Conservation (phyloP, 495 filamentous ascomycete genomes). For the Hypoxylon cercidicola region DNA sequence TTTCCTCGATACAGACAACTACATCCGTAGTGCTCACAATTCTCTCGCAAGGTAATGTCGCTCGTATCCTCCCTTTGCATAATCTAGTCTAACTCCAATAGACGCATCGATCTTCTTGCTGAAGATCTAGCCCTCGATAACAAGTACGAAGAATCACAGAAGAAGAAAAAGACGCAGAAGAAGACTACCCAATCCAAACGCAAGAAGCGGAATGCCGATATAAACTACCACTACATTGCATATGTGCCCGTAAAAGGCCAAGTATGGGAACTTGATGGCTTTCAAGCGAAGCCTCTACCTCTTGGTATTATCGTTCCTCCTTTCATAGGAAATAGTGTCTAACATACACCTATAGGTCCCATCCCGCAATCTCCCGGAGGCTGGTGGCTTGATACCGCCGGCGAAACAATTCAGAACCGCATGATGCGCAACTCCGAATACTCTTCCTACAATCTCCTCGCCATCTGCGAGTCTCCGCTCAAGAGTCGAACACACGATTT, state of each 20-base stretch:
- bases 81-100: conserved; percentile 29
- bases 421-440: conserved; percentile 53
- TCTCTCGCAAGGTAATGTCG: conserved; percentile 76
- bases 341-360: conserved; percentile 27
- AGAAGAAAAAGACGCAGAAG: conserved; percentile 50
- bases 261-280: conserved; percentile 91
- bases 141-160: conserved; percentile 61
- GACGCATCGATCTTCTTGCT: conserved; percentile 81
- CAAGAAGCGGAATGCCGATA: conserved; percentile 40
- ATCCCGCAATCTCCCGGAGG: conserved; percentile 21
- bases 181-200: conserved; percentile 19
- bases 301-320: conserved; percentile 62
- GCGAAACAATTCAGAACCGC: conserved; percentile 50
- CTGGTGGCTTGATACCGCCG: conserved; percentile 54
- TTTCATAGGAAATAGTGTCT: background rate
- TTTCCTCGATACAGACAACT: conserved; percentile 75
- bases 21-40: conserved; percentile 85
- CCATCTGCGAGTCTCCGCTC: conserved; percentile 56
- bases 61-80: background rate
- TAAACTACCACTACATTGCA: conserved; percentile 86
- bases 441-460: conserved; percentile 58
- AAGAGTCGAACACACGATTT: conserved; percentile 42
- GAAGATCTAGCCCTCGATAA: conserved; percentile 75
- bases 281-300: conserved; percentile 76
- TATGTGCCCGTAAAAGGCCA: conserved; percentile 80